These are phyloP conservation scores for Arachnopeziza araneosa DNA, from an alignment of 2,329 filamentous ascomycete genomes.

Conservation along the genomic window DNA sequence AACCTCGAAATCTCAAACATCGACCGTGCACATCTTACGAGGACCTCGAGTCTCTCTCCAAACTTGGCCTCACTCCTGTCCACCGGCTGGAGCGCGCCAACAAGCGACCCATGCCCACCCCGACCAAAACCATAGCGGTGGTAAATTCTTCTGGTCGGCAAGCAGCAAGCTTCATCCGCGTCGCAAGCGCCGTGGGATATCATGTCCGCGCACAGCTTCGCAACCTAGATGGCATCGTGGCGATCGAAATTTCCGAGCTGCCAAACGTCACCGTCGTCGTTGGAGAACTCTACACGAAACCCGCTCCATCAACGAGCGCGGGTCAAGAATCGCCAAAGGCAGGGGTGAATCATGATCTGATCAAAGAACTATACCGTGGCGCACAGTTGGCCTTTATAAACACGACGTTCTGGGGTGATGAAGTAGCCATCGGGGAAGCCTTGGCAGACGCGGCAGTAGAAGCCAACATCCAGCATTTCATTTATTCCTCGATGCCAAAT, in stretches of 20 bases:
- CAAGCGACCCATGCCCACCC: slow-evolving; percentile 30
- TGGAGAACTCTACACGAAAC: slow-evolving; percentile 56
- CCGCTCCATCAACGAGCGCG: slow-evolving; percentile 42
- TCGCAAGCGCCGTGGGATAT: slow-evolving; percentile 90
- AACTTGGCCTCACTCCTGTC: slow-evolving; percentile 14
- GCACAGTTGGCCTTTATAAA: slow-evolving; percentile 94
- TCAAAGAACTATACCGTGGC: slow-evolving; percentile 73
- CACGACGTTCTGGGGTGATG: slow-evolving; percentile 94
- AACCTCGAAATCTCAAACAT: slow-evolving; percentile 6
- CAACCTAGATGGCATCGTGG: slow-evolving; percentile 80
- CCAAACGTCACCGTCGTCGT: slow-evolving; percentile 67
- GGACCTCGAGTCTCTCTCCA: slow-evolving; percentile 4
- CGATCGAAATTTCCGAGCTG: slow-evolving; percentile 75
- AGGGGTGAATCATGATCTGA: slow-evolving; percentile 66
- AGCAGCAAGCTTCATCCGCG: slow-evolving; percentile 89
- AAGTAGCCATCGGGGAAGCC: slow-evolving; percentile 81
- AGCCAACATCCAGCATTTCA: slow-evolving; percentile 79
- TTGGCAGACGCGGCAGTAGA: slow-evolving; percentile 85
- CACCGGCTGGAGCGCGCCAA: slow-evolving; percentile 22
- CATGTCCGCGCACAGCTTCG: slow-evolving; percentile 87
- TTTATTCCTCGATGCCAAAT: slow-evolving; percentile 97
- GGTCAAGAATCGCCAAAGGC: slow-evolving; percentile 56
- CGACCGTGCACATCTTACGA: background rate
- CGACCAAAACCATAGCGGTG: slow-evolving; percentile 66
- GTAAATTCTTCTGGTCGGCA: slow-evolving; percentile 96